Base-by-base conservation (phyloP, 2,329 filamentous ascomycete genomes). In the Fusarium sp. region DNA sequence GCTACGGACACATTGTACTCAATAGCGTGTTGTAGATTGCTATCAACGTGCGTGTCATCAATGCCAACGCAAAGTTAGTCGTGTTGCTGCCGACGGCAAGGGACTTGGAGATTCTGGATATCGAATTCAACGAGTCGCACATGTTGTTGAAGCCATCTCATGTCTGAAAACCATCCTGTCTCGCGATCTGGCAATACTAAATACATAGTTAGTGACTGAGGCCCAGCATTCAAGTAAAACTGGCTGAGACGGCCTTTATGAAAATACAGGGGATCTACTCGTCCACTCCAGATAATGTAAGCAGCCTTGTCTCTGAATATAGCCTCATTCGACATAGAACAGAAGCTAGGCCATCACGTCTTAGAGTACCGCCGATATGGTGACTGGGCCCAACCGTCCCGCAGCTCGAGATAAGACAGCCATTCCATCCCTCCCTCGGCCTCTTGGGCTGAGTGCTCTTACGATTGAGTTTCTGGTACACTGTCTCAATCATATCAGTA, bases 371-470 rank as follows among this genome's bases (percentile, higher is more conserved):
- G 24, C 41, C 8, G n/a, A 62, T 16, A 43, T 52, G 27, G 27
- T 16, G 18, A 30, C n/a, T 53, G 41, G 30, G 40, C 25, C 57
- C 49, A 44, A 41, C 30, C n/a, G 32, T 68, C 51, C 51, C 51
- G 49, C 49, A 22, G 48, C 20, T 48, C 10, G 41, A 53, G 24
- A 43, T n/a, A 48, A 69, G 59, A 51, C 52, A 47, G 46, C 41
- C 66, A 61, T 69, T 62, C 44, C 58, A 64, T 60, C 44, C 53
- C 55, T 70, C 45, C 49, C 63, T 64, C n/a, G 32, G 44, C 45
- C 25, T 55, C 22, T 32, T 54, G n/a, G 40, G 22, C 29, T 45
- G 27, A 48, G 55, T 20, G 18, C 18, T 40, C 51, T 38, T 48
- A 38, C 13, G 22, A 10, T 22, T 43, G 32, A 16, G 20, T 29